These are phyloP conservation scores for Candida pseudofarinosa DNA, from an alignment of 805 yeast species.

Conservation along the genomic window DNA sequence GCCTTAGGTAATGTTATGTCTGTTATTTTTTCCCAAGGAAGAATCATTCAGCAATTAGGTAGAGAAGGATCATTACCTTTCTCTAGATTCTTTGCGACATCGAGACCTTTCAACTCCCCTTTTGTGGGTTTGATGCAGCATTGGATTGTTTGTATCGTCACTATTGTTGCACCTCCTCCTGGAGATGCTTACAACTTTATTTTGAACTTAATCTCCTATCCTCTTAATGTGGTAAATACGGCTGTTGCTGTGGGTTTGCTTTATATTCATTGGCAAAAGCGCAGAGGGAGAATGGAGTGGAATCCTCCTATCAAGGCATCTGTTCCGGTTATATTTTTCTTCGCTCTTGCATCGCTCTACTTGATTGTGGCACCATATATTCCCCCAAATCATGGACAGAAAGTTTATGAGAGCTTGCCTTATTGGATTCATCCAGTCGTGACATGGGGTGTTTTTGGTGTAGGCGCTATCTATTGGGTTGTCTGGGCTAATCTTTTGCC, in stretches of 20 bases:
- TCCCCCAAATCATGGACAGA: constrained; percentile 65
- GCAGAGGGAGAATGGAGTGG: constrained; percentile 55
- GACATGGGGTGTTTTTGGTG: constrained; percentile 69
- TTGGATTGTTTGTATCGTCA: constrained; percentile 68
- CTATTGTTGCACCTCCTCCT: constrained; percentile 72
- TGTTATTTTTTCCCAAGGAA: constrained; percentile 77
- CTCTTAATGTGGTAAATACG: constrained; percentile 71
- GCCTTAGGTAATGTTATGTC: constrained; percentile 81
- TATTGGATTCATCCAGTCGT: constrained; percentile 79
- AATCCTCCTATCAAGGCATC: constrained; percentile 68
- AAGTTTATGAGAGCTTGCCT: constrained; percentile 66
- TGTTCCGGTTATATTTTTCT: constrained; percentile 58
- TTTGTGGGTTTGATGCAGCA: constrained; percentile 70
- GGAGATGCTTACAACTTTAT: constrained; percentile 86
- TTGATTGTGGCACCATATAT: constrained; percentile 74
- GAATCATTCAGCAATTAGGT: constrained; percentile 76
- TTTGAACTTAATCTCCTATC: constrained; percentile 74
- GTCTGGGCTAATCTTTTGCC: constrained; percentile 62
- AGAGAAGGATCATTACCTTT: constrained; percentile 80
- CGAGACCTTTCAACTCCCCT: constrained; percentile 72
- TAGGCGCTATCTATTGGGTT: constrained; percentile 65
- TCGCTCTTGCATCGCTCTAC: constrained; percentile 61
- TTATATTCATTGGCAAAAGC: constrained; percentile 49
- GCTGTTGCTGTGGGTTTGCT: constrained; percentile 61
- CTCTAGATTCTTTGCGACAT: constrained; percentile 64